Evolutionary conservation across 345 rosid species (phyloP).

Genomic region (Crucihimalaya himalaica): DNA sequence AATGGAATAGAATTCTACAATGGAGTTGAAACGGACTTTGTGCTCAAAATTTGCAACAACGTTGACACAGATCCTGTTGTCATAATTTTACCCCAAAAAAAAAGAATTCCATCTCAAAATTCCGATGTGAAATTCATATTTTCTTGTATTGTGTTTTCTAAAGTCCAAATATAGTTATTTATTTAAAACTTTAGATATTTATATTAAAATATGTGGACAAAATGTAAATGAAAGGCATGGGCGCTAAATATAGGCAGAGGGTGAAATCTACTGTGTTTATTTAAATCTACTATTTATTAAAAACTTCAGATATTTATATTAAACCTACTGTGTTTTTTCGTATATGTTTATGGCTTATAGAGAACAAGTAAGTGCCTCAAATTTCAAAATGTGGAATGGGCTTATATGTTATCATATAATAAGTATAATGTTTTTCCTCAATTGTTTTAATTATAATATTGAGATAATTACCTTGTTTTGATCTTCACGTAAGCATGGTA

Average conservation of each 20-base stretch:
- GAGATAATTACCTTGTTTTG: background rate
- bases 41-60: too few species aligned
- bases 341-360: background rate
- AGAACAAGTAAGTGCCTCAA: background rate
- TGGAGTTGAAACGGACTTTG: too few species aligned
- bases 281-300: too few species aligned
- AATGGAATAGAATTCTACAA: too few species aligned
- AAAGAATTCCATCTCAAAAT: too few species aligned
- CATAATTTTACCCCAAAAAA: too few species aligned
- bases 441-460: background rate
- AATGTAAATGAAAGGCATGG: background rate
- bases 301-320: too few species aligned
- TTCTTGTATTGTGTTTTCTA: background rate
- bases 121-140: too few species aligned
- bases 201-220: background rate
- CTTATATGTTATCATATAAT: background rate
- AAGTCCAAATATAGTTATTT: background rate
- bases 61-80: too few species aligned
- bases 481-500: background rate
- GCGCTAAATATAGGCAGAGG: background rate
- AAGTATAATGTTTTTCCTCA: conserved; percentile 1
- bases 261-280: too few species aligned
- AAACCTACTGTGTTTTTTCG: background rate
- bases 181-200: background rate
- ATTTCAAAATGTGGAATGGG: background rate